Evolutionary conservation across 345 rosid genomes (phyloP), one percentile per base, ranked within the genome.

Genomic region (Citrus sp.): DNA sequence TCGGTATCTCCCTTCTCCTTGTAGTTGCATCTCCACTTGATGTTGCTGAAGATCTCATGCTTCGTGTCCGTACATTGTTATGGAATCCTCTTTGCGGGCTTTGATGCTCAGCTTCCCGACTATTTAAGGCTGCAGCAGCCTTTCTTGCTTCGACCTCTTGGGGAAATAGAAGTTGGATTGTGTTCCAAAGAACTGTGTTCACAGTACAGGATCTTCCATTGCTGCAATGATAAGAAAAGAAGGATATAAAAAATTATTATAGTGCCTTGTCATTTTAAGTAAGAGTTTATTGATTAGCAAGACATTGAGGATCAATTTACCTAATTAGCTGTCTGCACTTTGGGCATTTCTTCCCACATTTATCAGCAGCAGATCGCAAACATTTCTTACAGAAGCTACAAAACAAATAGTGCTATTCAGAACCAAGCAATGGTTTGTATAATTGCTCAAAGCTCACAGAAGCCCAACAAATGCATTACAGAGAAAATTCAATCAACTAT

Each of bases 121-220:
- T 69, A 49, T 74, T 84, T 69, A 27, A 55, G 34, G 79, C 78
- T 64, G 73, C 80, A 1, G 87, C 75, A 35, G 91, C 93, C 85
- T 88, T 89, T 77, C 97, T 90, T 72, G 93, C 86, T 83, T 90
- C 98, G 3, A 96, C 88, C 81, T 96, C 99, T 80, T 87, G 82
- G 0, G 99, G 98, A 68, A 96, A 94, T 77, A 94, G 82, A 79
- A 96, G 98, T 85, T 94, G 98, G 64, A 96, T 94, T 40, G 98
- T 96, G 87, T 96, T 96, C 99, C 97, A 96, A 76, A 94, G 93
- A 83, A 96, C 97, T 0, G 99, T 92, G 86, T 94, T 92, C 34
- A 96, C 89, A 1, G 94, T 91, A 84, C 95, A 94, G 79, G 93
- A 89, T 78, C 97, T 91, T 71, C 92, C 98, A 86, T 90, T 91